These are phyloP conservation scores for Tolypocladium amazonense DNA, from an alignment of 2,329 filamentous ascomycete species.

Conservation along the genomic window DNA sequence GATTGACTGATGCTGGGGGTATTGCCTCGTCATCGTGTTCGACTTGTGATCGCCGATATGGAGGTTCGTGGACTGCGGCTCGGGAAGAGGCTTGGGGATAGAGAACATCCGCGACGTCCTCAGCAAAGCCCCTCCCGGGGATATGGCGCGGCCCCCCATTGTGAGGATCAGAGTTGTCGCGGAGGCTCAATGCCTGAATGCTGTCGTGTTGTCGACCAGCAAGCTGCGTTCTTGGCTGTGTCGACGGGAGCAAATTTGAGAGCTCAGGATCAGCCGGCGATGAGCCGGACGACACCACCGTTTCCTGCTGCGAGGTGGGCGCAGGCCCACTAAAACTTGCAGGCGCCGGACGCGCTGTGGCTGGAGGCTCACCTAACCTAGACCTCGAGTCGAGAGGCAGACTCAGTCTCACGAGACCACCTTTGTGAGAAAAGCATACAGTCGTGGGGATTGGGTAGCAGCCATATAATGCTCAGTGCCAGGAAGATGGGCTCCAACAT, in stretches of 20 bases:
- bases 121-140: constrained; percentile 59
- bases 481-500: constrained; percentile 40
- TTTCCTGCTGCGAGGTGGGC: background rate
- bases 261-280: constrained; percentile 16
- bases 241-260: constrained; percentile 16
- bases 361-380: background rate
- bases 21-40: constrained; percentile 51
- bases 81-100: constrained; percentile 64
- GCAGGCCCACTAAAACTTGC: constrained; percentile 4
- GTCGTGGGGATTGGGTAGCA: background rate
- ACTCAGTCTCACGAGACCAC: constrained; percentile 1
- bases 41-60: constrained; percentile 24
- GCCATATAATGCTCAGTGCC: constrained; percentile 16
- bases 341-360: background rate
- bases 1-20: constrained; percentile 77
- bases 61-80: constrained; percentile 39
- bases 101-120: constrained; percentile 85
- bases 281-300: constrained; percentile 14
- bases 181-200: constrained; percentile 17
- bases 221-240: background rate
- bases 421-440: background rate
- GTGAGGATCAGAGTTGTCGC: constrained; percentile 13
- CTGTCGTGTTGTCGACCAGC: constrained; percentile 8
- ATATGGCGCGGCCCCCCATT: constrained; percentile 29
- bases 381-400: background rate